These are phyloP conservation scores for Plectranthus barbatus DNA, from an alignment of 257 asterid species.

Conservation along the genomic window DNA sequence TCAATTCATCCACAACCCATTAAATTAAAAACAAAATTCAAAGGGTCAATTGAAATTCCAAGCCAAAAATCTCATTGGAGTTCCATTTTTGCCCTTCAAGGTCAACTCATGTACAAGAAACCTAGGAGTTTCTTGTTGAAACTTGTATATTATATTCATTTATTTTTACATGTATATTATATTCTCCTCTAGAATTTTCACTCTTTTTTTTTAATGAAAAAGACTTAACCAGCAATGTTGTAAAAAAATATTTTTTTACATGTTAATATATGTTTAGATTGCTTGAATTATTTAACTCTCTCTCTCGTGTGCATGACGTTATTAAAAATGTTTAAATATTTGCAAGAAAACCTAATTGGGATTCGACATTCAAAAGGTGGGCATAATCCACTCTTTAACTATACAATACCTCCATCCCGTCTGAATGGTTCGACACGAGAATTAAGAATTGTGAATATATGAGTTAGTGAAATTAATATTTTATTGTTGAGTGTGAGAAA, in stretches of 20 bases:
- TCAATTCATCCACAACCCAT: conserved; percentile 21
- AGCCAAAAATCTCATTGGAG: conserved; percentile 15
- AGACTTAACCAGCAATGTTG: too few relatives aligned
- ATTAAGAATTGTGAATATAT: too few relatives aligned
- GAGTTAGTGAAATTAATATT: too few relatives aligned
- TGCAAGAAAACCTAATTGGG: conserved; percentile 32
- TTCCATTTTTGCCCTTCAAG: conserved; percentile 19
- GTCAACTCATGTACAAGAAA: conserved; percentile 13
- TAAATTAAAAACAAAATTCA: not conserved
- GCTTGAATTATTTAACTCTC: too few relatives aligned
- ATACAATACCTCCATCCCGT: conserved; percentile 20
- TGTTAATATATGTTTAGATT: too few relatives aligned
- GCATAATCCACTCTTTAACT: conserved; percentile 21
- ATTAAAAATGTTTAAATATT: not conserved
- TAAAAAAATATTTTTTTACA: too few relatives aligned
- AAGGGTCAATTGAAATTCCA: conserved; percentile 20
- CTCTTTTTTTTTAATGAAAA: too few relatives aligned
- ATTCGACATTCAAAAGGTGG: conserved; percentile 27
- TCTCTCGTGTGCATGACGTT: not conserved
- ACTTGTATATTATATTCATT: not conserved
- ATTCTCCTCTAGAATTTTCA: too few relatives aligned
- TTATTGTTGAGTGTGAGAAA: too few relatives aligned
- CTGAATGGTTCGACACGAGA: too few relatives aligned
- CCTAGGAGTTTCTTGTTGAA: conserved; percentile 13
- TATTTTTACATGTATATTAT: too few relatives aligned